Percentiles rank a stretch among this genome's conserved stretches.
phyloP scores from a whole-genome alignment of 2,329 filamentous ascomycete genomes.

The Exophiala viscosa region DNA sequence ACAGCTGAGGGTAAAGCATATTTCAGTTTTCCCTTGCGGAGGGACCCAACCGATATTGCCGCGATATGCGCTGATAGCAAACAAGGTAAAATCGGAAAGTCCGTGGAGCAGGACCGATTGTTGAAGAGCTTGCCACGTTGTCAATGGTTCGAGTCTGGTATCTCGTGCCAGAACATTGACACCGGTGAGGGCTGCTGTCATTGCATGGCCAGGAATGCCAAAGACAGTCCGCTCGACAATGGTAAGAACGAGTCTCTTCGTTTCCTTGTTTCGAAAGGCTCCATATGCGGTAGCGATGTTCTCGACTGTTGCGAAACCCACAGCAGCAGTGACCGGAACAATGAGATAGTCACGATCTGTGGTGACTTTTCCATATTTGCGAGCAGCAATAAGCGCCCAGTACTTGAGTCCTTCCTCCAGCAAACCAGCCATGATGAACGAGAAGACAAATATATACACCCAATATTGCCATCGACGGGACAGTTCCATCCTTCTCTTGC shows the following conservation, averaged over 20 bases:
- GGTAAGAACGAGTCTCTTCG: conserved; percentile 3
- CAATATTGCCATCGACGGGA: conserved; percentile 21
- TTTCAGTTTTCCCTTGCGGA: conserved; percentile 8
- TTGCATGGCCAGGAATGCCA: conserved; percentile 18
- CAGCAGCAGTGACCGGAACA: conserved; percentile 14
- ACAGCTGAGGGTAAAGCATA: background rate
- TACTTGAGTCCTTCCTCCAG: conserved; percentile 26
- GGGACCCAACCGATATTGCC: conserved; percentile 29
- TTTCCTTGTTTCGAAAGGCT: background rate
- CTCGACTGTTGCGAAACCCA: conserved; percentile 26
- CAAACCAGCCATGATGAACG: conserved; percentile 16
- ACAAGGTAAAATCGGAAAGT: conserved; percentile 18
- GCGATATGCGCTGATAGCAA: conserved; percentile 23
- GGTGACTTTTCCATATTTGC: background rate
- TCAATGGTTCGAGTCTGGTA: conserved; percentile 9
- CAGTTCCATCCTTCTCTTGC: conserved; percentile 3
- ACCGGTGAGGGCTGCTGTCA: conserved; percentile 20
- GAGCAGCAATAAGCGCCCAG: conserved; percentile 6
- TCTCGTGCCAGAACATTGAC: conserved; percentile 17
- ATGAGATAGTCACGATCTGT: conserved; percentile 14
- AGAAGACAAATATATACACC: conserved; percentile 19
- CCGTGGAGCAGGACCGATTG: conserved; percentile 25
- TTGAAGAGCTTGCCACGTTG: conserved; percentile 11
- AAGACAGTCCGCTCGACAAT: conserved; percentile 20
- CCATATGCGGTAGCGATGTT: conserved; percentile 24